Evolutionary conservation across 441 rosid genomes (phyloP).

Genomic region (Flueggea neowawraea): DNA sequence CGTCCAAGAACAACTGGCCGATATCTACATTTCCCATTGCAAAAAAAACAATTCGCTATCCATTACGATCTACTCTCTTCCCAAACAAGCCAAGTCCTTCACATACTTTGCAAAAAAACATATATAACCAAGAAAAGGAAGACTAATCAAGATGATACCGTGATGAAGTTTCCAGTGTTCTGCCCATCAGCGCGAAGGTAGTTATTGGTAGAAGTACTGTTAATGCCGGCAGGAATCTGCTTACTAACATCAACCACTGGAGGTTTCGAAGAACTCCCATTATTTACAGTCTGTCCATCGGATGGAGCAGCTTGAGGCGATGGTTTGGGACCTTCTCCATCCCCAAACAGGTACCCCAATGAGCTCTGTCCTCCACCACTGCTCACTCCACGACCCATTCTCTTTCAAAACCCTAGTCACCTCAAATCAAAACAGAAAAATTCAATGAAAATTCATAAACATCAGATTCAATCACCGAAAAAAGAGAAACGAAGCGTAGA

Average conservation of each 20-base stretch:
- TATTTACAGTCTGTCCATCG: constrained; percentile 29
- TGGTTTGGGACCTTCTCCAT: constrained; percentile 64
- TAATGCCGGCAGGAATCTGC: constrained; percentile 71
- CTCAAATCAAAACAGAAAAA: too few relatives aligned
- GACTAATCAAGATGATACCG: constrained; percentile 35
- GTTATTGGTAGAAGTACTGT: constrained; percentile 66
- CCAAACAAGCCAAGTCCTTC: not conserved
- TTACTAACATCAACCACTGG: constrained; percentile 42
- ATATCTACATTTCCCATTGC: too few relatives aligned
- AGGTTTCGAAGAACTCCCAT: constrained; percentile 35
- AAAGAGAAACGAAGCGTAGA: too few relatives aligned
- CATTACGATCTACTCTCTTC: not conserved
- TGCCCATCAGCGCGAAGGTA: constrained; percentile 81
- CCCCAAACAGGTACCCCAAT: constrained; percentile 62
- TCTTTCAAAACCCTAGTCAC: not conserved
- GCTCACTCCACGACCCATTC: constrained; percentile 79
- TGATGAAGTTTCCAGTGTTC: constrained; percentile 86
- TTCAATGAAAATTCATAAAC: too few relatives aligned
- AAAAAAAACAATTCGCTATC: too few relatives aligned
- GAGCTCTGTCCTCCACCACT: constrained; percentile 87
- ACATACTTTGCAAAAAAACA: not conserved
- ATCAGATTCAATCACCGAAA: too few relatives aligned
- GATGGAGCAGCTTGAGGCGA: constrained; percentile 30
- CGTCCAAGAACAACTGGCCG: too few relatives aligned
- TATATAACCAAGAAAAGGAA: too few relatives aligned